Evolutionary conservation across 345 rosid genomes (phyloP).

Genomic region (Aquilaria malaccensis): DNA sequence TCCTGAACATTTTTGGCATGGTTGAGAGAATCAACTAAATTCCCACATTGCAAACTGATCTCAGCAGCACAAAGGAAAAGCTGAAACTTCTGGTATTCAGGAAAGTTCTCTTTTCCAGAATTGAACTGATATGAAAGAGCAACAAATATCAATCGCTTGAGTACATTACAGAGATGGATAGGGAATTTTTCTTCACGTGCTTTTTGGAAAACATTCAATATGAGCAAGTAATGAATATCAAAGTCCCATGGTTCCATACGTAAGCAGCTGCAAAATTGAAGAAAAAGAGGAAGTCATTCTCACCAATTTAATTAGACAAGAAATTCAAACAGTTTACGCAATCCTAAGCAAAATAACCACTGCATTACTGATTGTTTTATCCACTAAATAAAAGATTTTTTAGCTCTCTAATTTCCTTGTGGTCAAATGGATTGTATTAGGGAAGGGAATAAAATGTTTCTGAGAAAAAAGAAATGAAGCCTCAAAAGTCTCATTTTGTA

Average conservation of each 20-base stretch:
- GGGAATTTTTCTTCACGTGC: slow-evolving; percentile 90
- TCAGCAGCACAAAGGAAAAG: slow-evolving; percentile 87
- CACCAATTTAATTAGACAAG: slow-evolving; percentile 4
- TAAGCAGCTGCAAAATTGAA: slow-evolving; percentile 46
- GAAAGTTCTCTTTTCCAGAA: slow-evolving; percentile 22
- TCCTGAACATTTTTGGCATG: slow-evolving; percentile 52
- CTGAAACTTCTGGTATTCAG: slow-evolving; percentile 66
- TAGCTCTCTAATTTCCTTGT: neutral
- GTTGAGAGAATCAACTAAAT: slow-evolving; percentile 33
- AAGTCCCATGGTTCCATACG: slow-evolving; percentile 84
- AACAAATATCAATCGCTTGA: slow-evolving; percentile 44
- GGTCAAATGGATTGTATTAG: too few relatives aligned
- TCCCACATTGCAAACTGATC: slow-evolving; percentile 56
- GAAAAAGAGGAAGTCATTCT: slow-evolving; percentile 14
- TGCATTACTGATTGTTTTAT: neutral
- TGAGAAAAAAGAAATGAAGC: slow-evolving; percentile 7
- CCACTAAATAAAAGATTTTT: neutral
- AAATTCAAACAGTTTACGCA: slow-evolving; percentile 5
- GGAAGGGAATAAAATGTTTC: neutral
- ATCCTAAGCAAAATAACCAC: slow-evolving; percentile 1
- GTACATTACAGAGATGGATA: slow-evolving; percentile 36
- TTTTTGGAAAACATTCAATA: slow-evolving; percentile 73
- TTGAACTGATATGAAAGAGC: slow-evolving; percentile 52
- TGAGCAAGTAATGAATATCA: slow-evolving; percentile 54
- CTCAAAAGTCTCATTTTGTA: neutral